phyloP scores from a whole-genome alignment of 2,329 filamentous ascomycete genomes.

The Arthrobotrys megalospora region DNA sequence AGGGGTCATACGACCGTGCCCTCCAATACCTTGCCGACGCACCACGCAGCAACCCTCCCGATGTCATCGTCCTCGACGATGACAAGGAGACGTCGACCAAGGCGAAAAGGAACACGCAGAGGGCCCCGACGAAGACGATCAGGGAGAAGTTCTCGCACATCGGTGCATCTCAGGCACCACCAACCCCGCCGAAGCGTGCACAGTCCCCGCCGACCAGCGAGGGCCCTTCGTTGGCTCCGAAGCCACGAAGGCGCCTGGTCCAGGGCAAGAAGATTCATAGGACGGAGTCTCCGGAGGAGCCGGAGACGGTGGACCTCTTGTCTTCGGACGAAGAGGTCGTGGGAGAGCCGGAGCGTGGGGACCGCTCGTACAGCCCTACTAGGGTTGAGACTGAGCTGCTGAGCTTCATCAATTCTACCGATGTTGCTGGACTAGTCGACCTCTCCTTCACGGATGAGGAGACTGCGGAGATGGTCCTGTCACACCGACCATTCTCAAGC shows the following conservation, averaged over 20 bases:
- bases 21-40: constrained; percentile 64
- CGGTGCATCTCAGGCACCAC: constrained; percentile 56
- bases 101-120: constrained; percentile 40
- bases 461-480: constrained; percentile 78
- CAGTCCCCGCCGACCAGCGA: constrained; percentile 50
- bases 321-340: constrained; percentile 68
- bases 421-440: constrained; percentile 81
- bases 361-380: constrained; percentile 63
- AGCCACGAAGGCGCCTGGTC: constrained; percentile 67
- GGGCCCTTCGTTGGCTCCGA: constrained; percentile 65
- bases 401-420: constrained; percentile 86
- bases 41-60: constrained; percentile 58
- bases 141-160: constrained; percentile 59
- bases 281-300: constrained; percentile 65
- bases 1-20: constrained; percentile 63
- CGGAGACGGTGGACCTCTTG: constrained; percentile 68
- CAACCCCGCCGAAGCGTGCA: constrained; percentile 42
- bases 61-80: constrained; percentile 63
- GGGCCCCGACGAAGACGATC: constrained; percentile 56
- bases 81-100: constrained; percentile 64
- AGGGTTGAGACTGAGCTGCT: constrained; percentile 75
- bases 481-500: constrained; percentile 80
- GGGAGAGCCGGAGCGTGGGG: constrained; percentile 65
- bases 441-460: constrained; percentile 82
- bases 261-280: constrained; percentile 65